Evolutionary conservation across 805 yeast species (phyloP), one percentile per base, ranked within the genome.

Genomic region (Hanseniaspora guilliermondii): DNA sequence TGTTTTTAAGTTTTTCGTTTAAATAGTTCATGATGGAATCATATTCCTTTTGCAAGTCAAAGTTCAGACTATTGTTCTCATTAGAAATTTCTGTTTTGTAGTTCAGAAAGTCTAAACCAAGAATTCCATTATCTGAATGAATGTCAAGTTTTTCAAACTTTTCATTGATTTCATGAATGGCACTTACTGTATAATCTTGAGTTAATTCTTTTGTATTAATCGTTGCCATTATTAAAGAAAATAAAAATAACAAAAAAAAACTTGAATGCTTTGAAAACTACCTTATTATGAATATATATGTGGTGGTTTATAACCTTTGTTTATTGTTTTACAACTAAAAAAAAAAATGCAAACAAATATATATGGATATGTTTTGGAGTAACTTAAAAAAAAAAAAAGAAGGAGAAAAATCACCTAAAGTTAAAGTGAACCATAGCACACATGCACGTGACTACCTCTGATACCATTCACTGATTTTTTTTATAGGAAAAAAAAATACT

Each of bases 41-140:
- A 9, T 19, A 24, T 21, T 49, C 53, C 22, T 49, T 49, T 16
- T 41, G 53, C 2, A 49, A 19, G 16, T 39, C 53, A 49, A 49
- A 49, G 16, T 49, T 49, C 27, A 44, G 25, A 30, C 37, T 30
- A 16, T 44, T 44, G 33, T 27, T 44, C 19, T 44, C 47, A 32
- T 44, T 44, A 16, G 47, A 32, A 12, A 44, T 44, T 32, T 44
- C 47, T 6, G 47, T 32, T 30, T 32, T 44, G 17, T n/a, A 44
- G 24, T 44, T 32, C 25, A 30, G 11, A 44, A 44, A 44, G 22
- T 44, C 47, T 11, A 32, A 11, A 3, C 47, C 47, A 6, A 44
- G 25, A 6, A 44, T 44, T 6, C 36, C 33, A 12, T 32, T 44
- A 6, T 32, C 47, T 11, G 37, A 30, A 17, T 44, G 25, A 9